phyloP scores from a whole-genome alignment of 495 filamentous ascomycete genomes.

The Penicillium fimorum region DNA sequence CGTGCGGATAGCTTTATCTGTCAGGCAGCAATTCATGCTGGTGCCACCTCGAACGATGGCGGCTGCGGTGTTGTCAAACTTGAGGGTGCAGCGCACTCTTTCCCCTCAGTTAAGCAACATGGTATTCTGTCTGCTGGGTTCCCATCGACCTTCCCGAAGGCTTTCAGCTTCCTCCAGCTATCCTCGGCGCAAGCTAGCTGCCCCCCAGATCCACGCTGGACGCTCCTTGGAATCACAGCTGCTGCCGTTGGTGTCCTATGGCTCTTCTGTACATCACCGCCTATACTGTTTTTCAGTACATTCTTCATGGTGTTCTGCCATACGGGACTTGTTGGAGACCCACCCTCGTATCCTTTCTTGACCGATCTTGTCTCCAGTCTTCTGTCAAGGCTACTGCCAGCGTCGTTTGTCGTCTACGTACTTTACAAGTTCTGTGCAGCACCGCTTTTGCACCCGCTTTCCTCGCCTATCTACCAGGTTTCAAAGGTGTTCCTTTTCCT shows the following conservation, averaged over 20 bases:
- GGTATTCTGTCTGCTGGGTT: constrained; percentile 69
- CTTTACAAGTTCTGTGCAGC: constrained; percentile 67
- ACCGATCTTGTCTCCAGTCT: constrained; percentile 64
- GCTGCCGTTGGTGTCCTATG: constrained; percentile 64
- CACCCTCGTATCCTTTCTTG: constrained; percentile 56
- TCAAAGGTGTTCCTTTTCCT: constrained; percentile 76
- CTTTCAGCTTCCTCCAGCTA: constrained; percentile 62
- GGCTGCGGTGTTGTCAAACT: constrained; percentile 74
- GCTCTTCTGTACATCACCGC: constrained; percentile 64
- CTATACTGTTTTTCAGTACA: constrained; percentile 67
- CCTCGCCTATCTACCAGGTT: constrained; percentile 56
- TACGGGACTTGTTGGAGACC: constrained; percentile 76
- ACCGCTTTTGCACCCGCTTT: constrained; percentile 54
- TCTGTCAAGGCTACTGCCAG: constrained; percentile 72
- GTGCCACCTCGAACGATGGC: constrained; percentile 66
- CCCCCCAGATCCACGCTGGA: constrained; percentile 66
- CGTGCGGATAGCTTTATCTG: constrained; percentile 84
- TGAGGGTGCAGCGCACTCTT: constrained; percentile 65
- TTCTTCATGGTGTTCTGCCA: constrained; percentile 76
- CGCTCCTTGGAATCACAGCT: constrained; percentile 69
- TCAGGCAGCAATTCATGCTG: constrained; percentile 75
- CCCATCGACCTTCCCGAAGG: constrained; percentile 73
- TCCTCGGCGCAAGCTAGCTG: constrained; percentile 41
- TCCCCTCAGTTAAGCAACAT: constrained; percentile 55
- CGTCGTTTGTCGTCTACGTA: constrained; percentile 70